Base-by-base conservation (phyloP, 2,329 filamentous ascomycete genomes). In the Arthrobotrys entomopaga region DNA sequence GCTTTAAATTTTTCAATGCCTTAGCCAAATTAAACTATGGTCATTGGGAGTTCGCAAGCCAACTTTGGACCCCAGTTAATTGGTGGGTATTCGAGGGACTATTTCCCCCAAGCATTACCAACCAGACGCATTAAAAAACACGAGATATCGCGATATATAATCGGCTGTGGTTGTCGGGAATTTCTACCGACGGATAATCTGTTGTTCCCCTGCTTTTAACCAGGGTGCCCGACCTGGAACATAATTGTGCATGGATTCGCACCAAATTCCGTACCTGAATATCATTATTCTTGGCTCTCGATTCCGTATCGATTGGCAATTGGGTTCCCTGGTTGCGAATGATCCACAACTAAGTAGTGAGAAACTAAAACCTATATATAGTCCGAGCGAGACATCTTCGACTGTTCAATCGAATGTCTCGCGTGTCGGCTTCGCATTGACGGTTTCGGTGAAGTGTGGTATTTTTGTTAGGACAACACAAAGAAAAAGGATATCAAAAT, bases 161-260 rank as follows among this genome's bases (percentile, higher is more conserved):
- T 69, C 65, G 56, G 54, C 61, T 52, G 43, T 67, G 57, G 63
- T 65, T 59, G 70, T 74, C 70, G 70, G 70, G 38, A 74, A 63
- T 48, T 26, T 61, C 29, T 57, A 61, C 70, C 70, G 70, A 49
- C 70, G 70, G 70, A 74, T 74, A 74, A 74, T 67, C 48, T 74
- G 11, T 2, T 13, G 0, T 16, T 43, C 50, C 70, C 69, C 58
- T 71, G 50, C 34, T 63, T 42, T 16, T 34, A 43, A 24, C 63
- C 19, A 38, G 58, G 60, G 29, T 53, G 15, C 20, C n/a, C 52
- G 43, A 64, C 56, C 56, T 24, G 40, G 50, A 56, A 49, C 11
- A 10, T 49, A 43, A 26, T 26, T 26, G 7, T 26, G 24, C 24
- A 26, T 26, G 24, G 24, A 26, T 26, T 26, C 24, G 7, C 3